These are phyloP conservation scores for Trypanosoma grayi DNA, from an alignment of 208 protist genomes.

Conservation along the genomic window DNA sequence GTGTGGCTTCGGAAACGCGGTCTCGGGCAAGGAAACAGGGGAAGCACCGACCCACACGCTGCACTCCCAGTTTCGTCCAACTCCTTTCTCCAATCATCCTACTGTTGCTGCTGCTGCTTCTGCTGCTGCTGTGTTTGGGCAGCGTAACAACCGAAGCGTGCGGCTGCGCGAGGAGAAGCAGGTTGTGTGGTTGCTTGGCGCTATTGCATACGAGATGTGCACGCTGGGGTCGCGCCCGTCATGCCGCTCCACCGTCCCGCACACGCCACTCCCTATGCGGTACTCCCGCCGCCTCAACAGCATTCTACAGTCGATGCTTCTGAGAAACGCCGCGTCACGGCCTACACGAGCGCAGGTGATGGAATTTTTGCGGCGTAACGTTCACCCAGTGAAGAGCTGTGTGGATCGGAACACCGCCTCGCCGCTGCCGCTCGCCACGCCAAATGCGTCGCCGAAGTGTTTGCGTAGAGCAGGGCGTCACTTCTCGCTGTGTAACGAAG, in stretches of 20 bases:
- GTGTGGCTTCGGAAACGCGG: slow-evolving; percentile 1
- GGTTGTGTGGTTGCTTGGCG: slow-evolving; percentile 5
- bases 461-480: too few relatives aligned
- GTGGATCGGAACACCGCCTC: too few relatives aligned
- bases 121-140: not conserved
- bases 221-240: not conserved
- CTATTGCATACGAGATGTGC: slow-evolving; percentile 11
- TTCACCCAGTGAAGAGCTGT: not conserved
- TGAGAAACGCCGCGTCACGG: not conserved
- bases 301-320: not conserved
- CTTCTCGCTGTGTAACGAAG: too few relatives aligned
- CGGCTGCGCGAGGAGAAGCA: not conserved
- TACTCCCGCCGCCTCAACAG: not conserved
- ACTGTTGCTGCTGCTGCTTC: too few relatives aligned
- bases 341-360: not conserved
- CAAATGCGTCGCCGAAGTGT: too few relatives aligned
- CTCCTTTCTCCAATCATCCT: too few relatives aligned
- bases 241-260: not conserved
- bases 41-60: not conserved
- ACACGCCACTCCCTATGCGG: not conserved
- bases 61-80: too few relatives aligned
- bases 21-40: not conserved
- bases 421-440: too few relatives aligned
- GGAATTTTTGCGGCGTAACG: not conserved
- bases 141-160: not conserved